phyloP scores from a whole-genome alignment of 2,329 filamentous ascomycete genomes.

The Beauveria sp. region DNA sequence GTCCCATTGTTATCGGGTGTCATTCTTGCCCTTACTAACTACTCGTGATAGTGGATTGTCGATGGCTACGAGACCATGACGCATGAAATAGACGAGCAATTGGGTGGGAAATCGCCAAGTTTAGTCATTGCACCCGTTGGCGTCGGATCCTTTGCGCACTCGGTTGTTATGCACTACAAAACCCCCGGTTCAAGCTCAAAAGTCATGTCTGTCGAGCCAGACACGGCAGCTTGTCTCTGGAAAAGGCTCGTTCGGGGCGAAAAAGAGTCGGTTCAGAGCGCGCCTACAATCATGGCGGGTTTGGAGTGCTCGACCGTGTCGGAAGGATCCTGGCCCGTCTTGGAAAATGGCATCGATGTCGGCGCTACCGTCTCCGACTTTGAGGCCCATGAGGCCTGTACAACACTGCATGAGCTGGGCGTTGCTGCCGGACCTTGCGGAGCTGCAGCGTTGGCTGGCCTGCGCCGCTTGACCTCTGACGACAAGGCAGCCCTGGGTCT shows the following conservation, averaged over 20 bases:
- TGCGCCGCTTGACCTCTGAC: slow-evolving; percentile 39
- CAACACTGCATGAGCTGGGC: slow-evolving; percentile 40
- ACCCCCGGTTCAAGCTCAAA: slow-evolving; percentile 20
- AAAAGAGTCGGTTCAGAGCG: slow-evolving; percentile 43
- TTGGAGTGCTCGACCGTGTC: slow-evolving; percentile 68
- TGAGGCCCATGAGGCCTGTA: slow-evolving; percentile 53
- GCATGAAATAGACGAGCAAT: slow-evolving; percentile 56
- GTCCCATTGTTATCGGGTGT: slow-evolving; percentile 3
- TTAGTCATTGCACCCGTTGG: slow-evolving; percentile 57
- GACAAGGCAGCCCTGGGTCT: slow-evolving; percentile 30
- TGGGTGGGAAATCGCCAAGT: slow-evolving; percentile 29
- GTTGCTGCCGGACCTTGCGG: slow-evolving; percentile 57
- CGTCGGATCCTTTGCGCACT: slow-evolving; percentile 65
- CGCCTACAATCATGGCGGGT: slow-evolving; percentile 63
- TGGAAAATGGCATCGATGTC: slow-evolving; percentile 52
- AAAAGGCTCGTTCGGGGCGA: slow-evolving; percentile 43
- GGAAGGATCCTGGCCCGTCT: slow-evolving; percentile 53
- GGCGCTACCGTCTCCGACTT: slow-evolving; percentile 52
- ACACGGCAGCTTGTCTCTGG: slow-evolving; percentile 52
- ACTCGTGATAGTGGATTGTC: slow-evolving; percentile 53
- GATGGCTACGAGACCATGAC: slow-evolving; percentile 73
- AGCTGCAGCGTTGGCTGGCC: slow-evolving; percentile 47
- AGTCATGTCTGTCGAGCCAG: slow-evolving; percentile 64
- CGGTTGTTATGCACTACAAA: slow-evolving; percentile 61
- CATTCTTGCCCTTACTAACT: not conserved